Conservation (phyloP, 1,139 yeast genomes). For the Taphrina sp. region DNA sequence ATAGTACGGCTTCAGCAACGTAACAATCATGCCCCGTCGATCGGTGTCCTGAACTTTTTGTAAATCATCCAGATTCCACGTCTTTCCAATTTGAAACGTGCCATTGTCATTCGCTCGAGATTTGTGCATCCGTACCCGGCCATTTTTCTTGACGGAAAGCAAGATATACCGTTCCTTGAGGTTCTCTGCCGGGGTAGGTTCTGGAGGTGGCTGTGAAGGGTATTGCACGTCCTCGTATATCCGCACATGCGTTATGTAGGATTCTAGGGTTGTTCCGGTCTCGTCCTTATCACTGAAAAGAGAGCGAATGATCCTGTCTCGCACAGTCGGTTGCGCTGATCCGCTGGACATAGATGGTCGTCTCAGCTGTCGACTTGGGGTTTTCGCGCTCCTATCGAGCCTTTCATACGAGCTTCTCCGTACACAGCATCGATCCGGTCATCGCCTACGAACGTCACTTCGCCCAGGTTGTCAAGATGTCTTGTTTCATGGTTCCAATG, state of each 20-base stretch:
- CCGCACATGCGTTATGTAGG: slow-evolving; percentile 26
- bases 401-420: too few relatives aligned
- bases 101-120: slow-evolving; percentile 78
- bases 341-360: slow-evolving; percentile 2
- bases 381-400: too few relatives aligned
- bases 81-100: slow-evolving; percentile 82
- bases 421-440: too few relatives aligned
- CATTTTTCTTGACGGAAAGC: slow-evolving; percentile 55
- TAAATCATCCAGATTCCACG: slow-evolving; percentile 84
- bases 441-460: too few relatives aligned
- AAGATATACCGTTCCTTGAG: slow-evolving; percentile 31
- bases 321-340: neutral
- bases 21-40: slow-evolving; percentile 51
- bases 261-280: slow-evolving; percentile 18
- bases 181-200: slow-evolving; percentile 14
- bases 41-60: slow-evolving; percentile 52
- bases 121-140: slow-evolving; percentile 75
- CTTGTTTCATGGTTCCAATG: too few relatives aligned
- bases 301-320: slow-evolving; percentile 27
- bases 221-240: slow-evolving; percentile 26
- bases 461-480: too few relatives aligned
- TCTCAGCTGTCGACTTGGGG: too few relatives aligned
- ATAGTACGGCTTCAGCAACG: slow-evolving; percentile 74
- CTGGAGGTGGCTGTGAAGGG: slow-evolving; percentile 27
- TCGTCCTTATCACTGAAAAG: slow-evolving; percentile 27